phyloP scores from a whole-genome alignment of 371 early-diverging fungal species.

The Syncephalastrum sp. region DNA sequence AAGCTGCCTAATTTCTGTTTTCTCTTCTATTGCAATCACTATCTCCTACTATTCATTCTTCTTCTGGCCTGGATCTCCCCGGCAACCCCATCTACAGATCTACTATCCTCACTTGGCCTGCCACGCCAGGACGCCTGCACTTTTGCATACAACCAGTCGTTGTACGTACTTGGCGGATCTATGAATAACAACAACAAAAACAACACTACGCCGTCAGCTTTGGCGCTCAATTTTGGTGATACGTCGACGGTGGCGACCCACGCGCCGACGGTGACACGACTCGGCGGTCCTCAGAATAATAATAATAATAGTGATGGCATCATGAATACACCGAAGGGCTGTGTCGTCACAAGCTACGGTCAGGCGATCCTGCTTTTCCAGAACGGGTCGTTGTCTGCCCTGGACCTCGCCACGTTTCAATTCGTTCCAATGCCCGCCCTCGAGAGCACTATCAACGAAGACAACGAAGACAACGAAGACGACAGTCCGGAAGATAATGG shows the following conservation, averaged over 20 bases:
- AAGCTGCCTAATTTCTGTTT: neutral
- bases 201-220: neutral
- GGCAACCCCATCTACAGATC: neutral
- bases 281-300: neutral
- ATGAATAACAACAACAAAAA: neutral
- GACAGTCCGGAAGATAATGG: too few relatives aligned
- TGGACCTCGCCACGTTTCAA: constrained; percentile 6
- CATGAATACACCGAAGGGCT: constrained; percentile 1
- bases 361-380: constrained; percentile 13
- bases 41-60: neutral
- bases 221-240: neutral
- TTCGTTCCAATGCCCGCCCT: neutral
- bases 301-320: too few relatives aligned
- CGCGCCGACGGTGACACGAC: constrained; percentile 1
- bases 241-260: neutral
- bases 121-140: constrained; percentile 18
- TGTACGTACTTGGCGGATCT: constrained; percentile 18
- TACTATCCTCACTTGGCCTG: constrained; percentile 12
- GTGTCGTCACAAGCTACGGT: constrained; percentile 22
- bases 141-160: constrained; percentile 13
- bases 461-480: too few relatives aligned
- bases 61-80: constrained; percentile 2
- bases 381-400: neutral
- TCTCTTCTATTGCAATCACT: neutral
- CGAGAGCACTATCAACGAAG: too few relatives aligned